Base-by-base conservation (phyloP, 441 rosid genomes). In the Monsonia emarginata region DNA sequence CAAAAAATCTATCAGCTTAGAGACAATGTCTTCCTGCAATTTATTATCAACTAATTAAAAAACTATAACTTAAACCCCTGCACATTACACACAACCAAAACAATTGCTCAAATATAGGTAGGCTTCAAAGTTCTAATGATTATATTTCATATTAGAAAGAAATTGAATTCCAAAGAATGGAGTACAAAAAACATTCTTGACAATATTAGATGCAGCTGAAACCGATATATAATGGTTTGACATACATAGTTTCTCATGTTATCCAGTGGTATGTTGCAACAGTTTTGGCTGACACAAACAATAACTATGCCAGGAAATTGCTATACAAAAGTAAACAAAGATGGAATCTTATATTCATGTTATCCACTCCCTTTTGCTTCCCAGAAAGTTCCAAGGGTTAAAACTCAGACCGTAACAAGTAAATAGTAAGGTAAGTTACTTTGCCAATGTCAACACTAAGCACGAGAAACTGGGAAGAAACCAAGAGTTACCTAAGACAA, bases 1-100 rank as follows among this genome's bases (percentile, higher is more conserved):
- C 89, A 94, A 78, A 83, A 89, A 94, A 75, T 86, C 98, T 64
- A 88, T 77, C 77, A 94, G 81, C 66, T 78, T 83, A n/a, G 75
- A 19, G 50, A 89, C 68, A 60, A 91, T 70, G 73, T 94, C 98
- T 80, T 90, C 98, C 97, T 90, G 89, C 77, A 76, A 22, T 54
- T 25, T 65, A 70, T 54, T 64, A 67, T 63, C 63, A 48, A 34
- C 36, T 28, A 65, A 54, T 2, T 32, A 62, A 31, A 34, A 30
- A 6, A 38, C 19, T 19, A 30, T 28, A 22, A 58, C 14, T 63
- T 48, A 1, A 48, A 6, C 57, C 32, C 42, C 19, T 18, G 57
- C 34, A 65, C 34, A 50, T 50, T 24, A 50, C 36, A 65, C 61
- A 50, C 14, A 32, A 36, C 57, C 66, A 38, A 64, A 63, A 22